Conservation (phyloP, 345 rosid genomes). For the Ceriops zippeliana region DNA sequence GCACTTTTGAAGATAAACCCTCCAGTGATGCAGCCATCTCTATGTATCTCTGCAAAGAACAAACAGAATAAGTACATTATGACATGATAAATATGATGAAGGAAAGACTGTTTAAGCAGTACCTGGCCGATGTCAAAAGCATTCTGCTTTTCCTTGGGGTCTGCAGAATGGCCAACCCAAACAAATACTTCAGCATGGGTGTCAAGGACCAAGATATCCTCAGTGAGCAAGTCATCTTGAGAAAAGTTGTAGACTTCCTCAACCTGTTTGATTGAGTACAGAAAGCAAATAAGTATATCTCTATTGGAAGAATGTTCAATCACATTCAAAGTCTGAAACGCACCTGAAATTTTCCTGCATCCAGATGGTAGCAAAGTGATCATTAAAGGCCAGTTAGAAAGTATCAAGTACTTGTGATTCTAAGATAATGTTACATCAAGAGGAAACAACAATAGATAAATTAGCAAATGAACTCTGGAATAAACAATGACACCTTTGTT, state of each 20-base stretch:
- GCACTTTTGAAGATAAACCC: conserved; percentile 78
- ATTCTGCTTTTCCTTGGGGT: conserved; percentile 78
- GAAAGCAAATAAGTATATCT: conserved; percentile 18
- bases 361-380: conserved; percentile 26
- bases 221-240: conserved; percentile 95
- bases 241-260: conserved; percentile 89
- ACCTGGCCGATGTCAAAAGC: conserved; percentile 94
- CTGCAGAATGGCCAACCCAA: conserved; percentile 92
- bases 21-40: conserved; percentile 75
- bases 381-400: conserved; percentile 36
- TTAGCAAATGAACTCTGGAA: conserved; percentile 6
- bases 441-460: conserved; percentile 5
- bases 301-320: conserved; percentile 14
- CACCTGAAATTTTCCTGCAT: conserved; percentile 92
- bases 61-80: conserved; percentile 2
- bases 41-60: conserved; percentile 69
- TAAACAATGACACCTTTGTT: conserved; percentile 52
- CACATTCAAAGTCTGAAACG: conserved; percentile 32
- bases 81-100: background rate
- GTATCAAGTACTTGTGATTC: conserved; percentile 12
- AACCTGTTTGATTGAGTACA: conserved; percentile 45
- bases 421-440: conserved; percentile 3
- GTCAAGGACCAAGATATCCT: conserved; percentile 86
- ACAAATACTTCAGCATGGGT: conserved; percentile 94
- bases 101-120: conserved; percentile 17